Evolutionary conservation across 2,329 filamentous ascomycete genomes (phyloP).

Genomic region (Colletotrichum neosansevieriae): DNA sequence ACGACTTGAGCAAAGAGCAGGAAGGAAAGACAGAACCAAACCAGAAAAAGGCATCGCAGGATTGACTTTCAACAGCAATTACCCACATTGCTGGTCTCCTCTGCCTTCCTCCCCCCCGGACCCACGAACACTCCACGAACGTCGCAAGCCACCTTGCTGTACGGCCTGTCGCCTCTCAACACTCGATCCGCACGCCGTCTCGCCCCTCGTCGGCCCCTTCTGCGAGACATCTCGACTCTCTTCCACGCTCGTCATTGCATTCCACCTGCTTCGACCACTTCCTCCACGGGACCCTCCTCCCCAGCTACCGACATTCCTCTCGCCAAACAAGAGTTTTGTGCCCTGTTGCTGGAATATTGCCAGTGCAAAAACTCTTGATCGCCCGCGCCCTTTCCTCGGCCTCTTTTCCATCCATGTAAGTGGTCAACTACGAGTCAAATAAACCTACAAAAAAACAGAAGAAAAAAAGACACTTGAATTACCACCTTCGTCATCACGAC

Average conservation of each 20-base stretch:
- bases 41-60: conserved; percentile 28
- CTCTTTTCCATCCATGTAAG: conserved; percentile 37
- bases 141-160: conserved; percentile 27
- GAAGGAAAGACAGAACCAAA: background rate
- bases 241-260: conserved; percentile 35
- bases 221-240: conserved; percentile 25
- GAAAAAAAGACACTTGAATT: conserved; percentile 8
- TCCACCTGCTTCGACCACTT: conserved; percentile 37
- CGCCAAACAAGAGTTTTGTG: conserved; percentile 34
- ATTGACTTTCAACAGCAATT: conserved; percentile 31
- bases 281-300: conserved; percentile 39
- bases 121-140: conserved; percentile 32
- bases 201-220: conserved; percentile 23
- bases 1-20: conserved; percentile 24
- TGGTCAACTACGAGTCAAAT: conserved; percentile 27
- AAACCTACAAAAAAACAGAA: conserved; percentile 16
- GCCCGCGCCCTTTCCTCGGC: conserved; percentile 24
- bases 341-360: conserved; percentile 43
- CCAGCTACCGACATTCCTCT: conserved; percentile 39
- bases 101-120: conserved; percentile 5
- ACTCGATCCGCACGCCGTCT: conserved; percentile 12
- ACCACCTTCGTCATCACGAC: background rate
- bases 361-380: conserved; percentile 39
- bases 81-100: conserved; percentile 30
- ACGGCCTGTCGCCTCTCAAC: background rate